Conservation (phyloP, 208 protist genomes). For the Leptomonas seymouri region DNA sequence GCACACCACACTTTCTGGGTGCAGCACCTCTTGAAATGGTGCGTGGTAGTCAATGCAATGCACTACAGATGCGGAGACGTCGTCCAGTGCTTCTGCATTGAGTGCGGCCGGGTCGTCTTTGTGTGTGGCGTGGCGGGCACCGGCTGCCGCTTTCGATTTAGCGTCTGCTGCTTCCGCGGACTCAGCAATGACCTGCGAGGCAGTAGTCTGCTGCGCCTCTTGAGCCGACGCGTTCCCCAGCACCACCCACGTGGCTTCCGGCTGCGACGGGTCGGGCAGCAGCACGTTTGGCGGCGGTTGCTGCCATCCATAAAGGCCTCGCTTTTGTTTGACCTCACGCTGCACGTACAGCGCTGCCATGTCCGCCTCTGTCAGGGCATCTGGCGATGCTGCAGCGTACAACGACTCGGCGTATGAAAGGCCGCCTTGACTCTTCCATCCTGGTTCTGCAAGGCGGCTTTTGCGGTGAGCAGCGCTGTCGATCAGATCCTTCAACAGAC, state of each 20-base stretch:
- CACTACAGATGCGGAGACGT: neutral
- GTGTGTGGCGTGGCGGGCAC: no score
- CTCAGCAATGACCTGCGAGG: neutral
- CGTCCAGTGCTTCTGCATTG: neutral
- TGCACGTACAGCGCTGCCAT: constrained; percentile 13
- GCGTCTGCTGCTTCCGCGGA: neutral
- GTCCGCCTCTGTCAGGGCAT: neutral
- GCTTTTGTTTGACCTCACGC: neutral
- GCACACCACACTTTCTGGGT: constrained; percentile 28
- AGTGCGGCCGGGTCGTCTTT: neutral
- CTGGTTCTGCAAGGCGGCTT: neutral
- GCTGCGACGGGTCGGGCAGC: constrained; percentile 24
- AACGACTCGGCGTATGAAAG: neutral
- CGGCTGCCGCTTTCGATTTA: neutral
- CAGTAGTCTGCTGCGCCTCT: constrained; percentile 15
- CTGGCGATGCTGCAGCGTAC: neutral
- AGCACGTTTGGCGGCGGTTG: constrained; percentile 36
- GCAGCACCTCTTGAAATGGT: constrained; percentile 32
- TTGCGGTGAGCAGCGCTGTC: neutral
- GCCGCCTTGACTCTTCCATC: neutral
- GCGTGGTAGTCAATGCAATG: constrained; percentile 39
- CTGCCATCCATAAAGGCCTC: constrained; percentile 30
- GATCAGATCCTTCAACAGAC: constrained; percentile 19
- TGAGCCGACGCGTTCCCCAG: constrained; percentile 15
- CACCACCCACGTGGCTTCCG: constrained; percentile 13